Evolutionary conservation across 2,329 filamentous ascomycete genomes (phyloP).

Genomic region (Grosmannia penicillata): DNA sequence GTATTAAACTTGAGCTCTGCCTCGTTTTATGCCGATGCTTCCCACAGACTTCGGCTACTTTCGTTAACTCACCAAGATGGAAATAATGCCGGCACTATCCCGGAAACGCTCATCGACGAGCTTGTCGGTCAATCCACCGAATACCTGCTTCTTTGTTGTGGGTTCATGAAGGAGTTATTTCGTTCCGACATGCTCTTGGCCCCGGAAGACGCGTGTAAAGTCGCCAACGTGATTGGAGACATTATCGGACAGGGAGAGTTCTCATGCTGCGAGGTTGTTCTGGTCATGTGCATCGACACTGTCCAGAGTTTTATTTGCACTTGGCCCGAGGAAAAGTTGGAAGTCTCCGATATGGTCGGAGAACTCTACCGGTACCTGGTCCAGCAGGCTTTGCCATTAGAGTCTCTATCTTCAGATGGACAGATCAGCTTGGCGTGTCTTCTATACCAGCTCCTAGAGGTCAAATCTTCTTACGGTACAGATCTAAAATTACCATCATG

Average conservation of each 20-base stretch:
- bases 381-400: conserved; percentile 48
- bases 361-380: conserved; percentile 73
- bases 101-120: conserved; percentile 32
- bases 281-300: conserved; percentile 52
- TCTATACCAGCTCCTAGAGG: conserved; percentile 53
- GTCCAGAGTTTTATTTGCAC: conserved; percentile 47
- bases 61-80: conserved; percentile 25
- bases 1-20: conserved; percentile 25
- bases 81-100: conserved; percentile 32
- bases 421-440: conserved; percentile 54
- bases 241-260: conserved; percentile 44
- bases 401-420: conserved; percentile 53
- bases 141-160: conserved; percentile 36
- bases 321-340: conserved; percentile 46
- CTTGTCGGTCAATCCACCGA: conserved; percentile 34
- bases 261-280: conserved; percentile 59
- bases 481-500: conserved; percentile 40
- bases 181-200: conserved; percentile 35
- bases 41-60: conserved; percentile 29
- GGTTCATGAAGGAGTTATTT: conserved; percentile 36
- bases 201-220: conserved; percentile 26
- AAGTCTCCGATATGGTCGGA: conserved; percentile 50
- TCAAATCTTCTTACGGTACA: conserved; percentile 51
- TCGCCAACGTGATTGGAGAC: conserved; percentile 35
- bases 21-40: conserved; percentile 34